Conservation (phyloP, 2,329 filamentous ascomycete species). For the Tolypocladium ophioglossoides region DNA sequence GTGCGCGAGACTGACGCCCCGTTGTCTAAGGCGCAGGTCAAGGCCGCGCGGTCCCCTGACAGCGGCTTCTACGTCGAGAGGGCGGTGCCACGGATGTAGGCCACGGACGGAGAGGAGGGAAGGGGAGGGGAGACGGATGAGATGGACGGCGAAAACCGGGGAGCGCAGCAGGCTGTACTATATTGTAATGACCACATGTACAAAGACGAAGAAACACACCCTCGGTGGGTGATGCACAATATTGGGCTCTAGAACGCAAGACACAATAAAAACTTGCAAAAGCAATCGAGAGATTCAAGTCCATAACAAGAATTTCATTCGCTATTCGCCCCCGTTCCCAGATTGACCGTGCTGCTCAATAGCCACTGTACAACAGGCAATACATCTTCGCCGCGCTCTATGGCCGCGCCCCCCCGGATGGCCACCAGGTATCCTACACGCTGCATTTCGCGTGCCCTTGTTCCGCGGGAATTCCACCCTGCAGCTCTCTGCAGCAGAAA, state of each 20-base stretch:
- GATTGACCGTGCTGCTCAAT: not conserved
- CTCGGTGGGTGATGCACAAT: not conserved
- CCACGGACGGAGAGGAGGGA: not conserved
- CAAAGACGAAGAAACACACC: not conserved
- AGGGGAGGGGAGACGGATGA: not conserved
- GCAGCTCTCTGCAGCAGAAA: not conserved
- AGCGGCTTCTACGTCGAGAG: conserved; percentile 73
- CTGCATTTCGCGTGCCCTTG: not conserved
- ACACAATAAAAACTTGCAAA: not conserved
- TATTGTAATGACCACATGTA: conserved; percentile 16
- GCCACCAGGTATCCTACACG: not conserved
- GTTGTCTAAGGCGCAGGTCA: conserved; percentile 58
- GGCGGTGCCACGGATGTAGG: conserved; percentile 18
- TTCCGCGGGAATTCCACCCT: not conserved
- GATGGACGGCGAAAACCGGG: not conserved
- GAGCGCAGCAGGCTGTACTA: conserved; percentile 13
- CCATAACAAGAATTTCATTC: not conserved
- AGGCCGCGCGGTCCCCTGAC: conserved; percentile 62
- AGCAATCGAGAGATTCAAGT: not conserved
- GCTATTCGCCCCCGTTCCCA: not conserved
- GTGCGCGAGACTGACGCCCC: conserved; percentile 65
- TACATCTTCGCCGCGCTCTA: not conserved
- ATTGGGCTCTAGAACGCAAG: not conserved
- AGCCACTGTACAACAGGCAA: not conserved
- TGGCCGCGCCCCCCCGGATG: not conserved